phyloP scores from a whole-genome alignment of 305 asterid genomes.

The Fraxinus latifolia region DNA sequence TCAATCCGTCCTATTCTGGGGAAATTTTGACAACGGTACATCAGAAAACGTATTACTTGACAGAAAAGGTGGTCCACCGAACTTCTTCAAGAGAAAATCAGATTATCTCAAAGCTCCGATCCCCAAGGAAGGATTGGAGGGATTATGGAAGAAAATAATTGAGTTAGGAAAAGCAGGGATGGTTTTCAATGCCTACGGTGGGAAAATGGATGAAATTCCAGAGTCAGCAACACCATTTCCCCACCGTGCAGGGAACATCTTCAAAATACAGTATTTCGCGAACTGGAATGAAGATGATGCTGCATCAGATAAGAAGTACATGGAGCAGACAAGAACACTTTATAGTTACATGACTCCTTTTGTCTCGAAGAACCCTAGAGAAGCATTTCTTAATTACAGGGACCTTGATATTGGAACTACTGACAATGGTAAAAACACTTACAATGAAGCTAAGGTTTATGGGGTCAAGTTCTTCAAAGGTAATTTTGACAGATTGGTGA shows the following conservation, averaged over 20 bases:
- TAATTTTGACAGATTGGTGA: background rate
- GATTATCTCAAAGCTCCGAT: conserved; percentile 36
- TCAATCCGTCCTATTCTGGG: conserved; percentile 30
- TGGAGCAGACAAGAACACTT: background rate
- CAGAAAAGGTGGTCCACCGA: conserved; percentile 1
- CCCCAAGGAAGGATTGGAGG: conserved; percentile 8
- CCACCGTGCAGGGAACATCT: conserved; percentile 34
- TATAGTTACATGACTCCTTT: background rate
- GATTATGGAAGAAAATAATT: background rate
- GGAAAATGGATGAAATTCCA: conserved; percentile 24
- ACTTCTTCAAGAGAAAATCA: conserved; percentile 31
- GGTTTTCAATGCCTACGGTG: conserved; percentile 41
- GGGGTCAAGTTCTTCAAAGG: conserved; percentile 4
- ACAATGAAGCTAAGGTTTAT: background rate
- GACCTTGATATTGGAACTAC: conserved; percentile 2
- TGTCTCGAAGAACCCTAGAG: background rate
- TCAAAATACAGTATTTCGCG: conserved; percentile 32
- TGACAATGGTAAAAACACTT: background rate
- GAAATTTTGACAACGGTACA: conserved; percentile 1
- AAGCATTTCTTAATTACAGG: background rate
- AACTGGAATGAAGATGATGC: conserved; percentile 22
- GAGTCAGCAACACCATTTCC: conserved; percentile 32
- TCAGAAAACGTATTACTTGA: conserved; percentile 14
- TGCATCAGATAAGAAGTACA: background rate
- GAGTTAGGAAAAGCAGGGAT: conserved; percentile 12